These are phyloP conservation scores for Clarireedia homoeocarpa DNA, from an alignment of 2,329 filamentous ascomycete species.

Conservation along the genomic window DNA sequence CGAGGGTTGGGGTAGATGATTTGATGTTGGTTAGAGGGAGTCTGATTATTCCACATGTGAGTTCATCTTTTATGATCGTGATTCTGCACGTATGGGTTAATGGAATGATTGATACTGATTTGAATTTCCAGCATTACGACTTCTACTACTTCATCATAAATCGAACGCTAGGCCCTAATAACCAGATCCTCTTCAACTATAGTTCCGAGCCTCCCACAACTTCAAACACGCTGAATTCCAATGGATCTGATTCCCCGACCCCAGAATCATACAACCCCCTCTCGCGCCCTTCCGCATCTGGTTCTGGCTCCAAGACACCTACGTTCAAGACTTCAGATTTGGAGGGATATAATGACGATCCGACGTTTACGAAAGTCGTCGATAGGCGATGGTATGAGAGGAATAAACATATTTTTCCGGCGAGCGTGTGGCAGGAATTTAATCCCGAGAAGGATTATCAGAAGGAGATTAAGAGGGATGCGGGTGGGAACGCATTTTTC, in stretches of 20 bases:
- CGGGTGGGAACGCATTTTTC: slow-evolving; percentile 89
- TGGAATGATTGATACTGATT: slow-evolving; percentile 3
- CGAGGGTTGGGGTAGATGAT: slow-evolving; percentile 88
- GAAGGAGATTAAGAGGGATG: slow-evolving; percentile 69
- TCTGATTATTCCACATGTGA: slow-evolving; percentile 88
- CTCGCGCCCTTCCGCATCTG: slow-evolving; percentile 26
- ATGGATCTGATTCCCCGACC: slow-evolving; percentile 6
- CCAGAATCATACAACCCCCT: slow-evolving; percentile 32
- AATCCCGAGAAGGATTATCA: slow-evolving; percentile 83
- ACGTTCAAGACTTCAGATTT: slow-evolving; percentile 34
- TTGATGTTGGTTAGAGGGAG: slow-evolving; percentile 86
- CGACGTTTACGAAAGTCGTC: slow-evolving; percentile 82
- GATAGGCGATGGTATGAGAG: slow-evolving; percentile 94
- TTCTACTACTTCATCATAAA: slow-evolving; percentile 97
- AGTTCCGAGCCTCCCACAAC: slow-evolving; percentile 37
- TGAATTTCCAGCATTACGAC: slow-evolving; percentile 71
- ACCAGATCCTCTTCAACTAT: slow-evolving; percentile 71
- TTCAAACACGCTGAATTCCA: slow-evolving; percentile 9
- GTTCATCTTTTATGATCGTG: slow-evolving; percentile 41
- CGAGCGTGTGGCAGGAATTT: slow-evolving; percentile 92
- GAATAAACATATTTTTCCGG: slow-evolving; percentile 97
- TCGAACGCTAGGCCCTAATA: slow-evolving; percentile 65
- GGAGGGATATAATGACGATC: slow-evolving; percentile 73
- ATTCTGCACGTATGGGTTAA: not conserved
- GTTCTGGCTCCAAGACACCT: slow-evolving; percentile 20